Evolutionary conservation across 805 yeast species (phyloP).

Genomic region (Lipomyces japonicus): DNA sequence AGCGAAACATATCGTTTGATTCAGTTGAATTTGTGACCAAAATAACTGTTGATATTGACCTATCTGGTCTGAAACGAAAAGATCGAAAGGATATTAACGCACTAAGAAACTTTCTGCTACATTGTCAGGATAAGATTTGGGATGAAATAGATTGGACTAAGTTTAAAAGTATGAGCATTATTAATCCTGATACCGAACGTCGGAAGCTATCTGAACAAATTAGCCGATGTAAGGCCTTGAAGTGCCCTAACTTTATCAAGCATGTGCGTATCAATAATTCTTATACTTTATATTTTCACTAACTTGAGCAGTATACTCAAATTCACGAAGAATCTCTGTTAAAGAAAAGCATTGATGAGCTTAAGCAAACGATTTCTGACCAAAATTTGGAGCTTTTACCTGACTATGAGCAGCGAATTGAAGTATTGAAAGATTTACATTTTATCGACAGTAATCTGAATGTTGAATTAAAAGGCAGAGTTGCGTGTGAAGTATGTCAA

Average conservation of each 20-base stretch:
- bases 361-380: conserved; percentile 68
- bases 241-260: conserved; percentile 36
- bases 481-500: conserved; percentile 67
- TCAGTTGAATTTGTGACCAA: conserved; percentile 46
- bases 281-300: not conserved
- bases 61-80: conserved; percentile 7
- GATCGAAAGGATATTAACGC: conserved; percentile 4
- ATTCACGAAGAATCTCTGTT: conserved; percentile 47
- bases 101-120: conserved; percentile 8
- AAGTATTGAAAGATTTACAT: conserved; percentile 70
- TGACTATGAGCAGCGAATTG: conserved; percentile 85
- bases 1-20: conserved; percentile 42
- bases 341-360: conserved; percentile 48
- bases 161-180: conserved; percentile 39
- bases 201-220: conserved; percentile 38
- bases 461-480: conserved; percentile 80
- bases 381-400: conserved; percentile 88
- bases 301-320: conserved; percentile 32
- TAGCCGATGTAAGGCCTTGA: conserved; percentile 33
- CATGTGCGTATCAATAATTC: conserved; percentile 13
- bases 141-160: conserved; percentile 45
- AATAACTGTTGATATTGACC: conserved; percentile 31
- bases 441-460: conserved; percentile 75
- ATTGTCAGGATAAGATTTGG: conserved; percentile 34
- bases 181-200: conserved; percentile 43